Conservation (phyloP, 352 stramenopile species). For the Lagenidium giganteum region DNA sequence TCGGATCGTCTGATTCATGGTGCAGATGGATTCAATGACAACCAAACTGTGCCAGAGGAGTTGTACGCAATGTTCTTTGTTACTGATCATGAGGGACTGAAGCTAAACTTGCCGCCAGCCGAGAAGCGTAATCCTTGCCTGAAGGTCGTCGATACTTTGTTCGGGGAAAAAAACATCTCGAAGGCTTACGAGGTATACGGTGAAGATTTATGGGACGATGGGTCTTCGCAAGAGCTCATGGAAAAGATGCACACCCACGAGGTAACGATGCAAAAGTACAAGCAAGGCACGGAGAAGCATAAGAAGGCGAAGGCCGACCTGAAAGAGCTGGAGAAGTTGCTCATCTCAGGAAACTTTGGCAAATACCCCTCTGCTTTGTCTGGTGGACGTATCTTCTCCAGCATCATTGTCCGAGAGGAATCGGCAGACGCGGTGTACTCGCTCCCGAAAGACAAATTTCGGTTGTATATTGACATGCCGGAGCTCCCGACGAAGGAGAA, state of each 20-base stretch:
- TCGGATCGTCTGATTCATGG: slow-evolving; percentile 25
- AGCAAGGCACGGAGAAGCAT: too few species aligned
- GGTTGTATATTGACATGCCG: slow-evolving; percentile 30
- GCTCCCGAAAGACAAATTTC: slow-evolving; percentile 41
- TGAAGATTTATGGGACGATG: slow-evolving; percentile 37
- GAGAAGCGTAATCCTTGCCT: not conserved
- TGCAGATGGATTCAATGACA: slow-evolving; percentile 23
- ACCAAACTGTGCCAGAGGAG: slow-evolving; percentile 24
- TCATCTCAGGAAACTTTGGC: slow-evolving; percentile 17
- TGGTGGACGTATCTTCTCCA: slow-evolving; percentile 40
- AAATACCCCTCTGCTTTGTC: too few species aligned
- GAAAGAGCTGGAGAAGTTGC: too few species aligned
- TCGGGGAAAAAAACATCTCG: slow-evolving; percentile 17
- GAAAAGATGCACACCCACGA: slow-evolving; percentile 17
- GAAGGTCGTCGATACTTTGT: slow-evolving; percentile 12
- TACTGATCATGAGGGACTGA: slow-evolving; percentile 17
- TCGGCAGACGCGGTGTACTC: slow-evolving; percentile 36
- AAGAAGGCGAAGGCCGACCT: too few species aligned
- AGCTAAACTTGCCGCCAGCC: slow-evolving; percentile 7
- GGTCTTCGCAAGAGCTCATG: slow-evolving; percentile 26
- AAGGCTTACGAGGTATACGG: slow-evolving; percentile 17
- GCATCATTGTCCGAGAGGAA: slow-evolving; percentile 22
- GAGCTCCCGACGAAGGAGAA: too few species aligned
- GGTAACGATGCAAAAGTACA: slow-evolving; percentile 21
- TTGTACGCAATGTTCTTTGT: slow-evolving; percentile 47